Percentiles rank a stretch among this genome's conserved stretches.
Conservation (phyloP, 495 filamentous ascomycete species). For the Hypoxylon trugodes region DNA sequence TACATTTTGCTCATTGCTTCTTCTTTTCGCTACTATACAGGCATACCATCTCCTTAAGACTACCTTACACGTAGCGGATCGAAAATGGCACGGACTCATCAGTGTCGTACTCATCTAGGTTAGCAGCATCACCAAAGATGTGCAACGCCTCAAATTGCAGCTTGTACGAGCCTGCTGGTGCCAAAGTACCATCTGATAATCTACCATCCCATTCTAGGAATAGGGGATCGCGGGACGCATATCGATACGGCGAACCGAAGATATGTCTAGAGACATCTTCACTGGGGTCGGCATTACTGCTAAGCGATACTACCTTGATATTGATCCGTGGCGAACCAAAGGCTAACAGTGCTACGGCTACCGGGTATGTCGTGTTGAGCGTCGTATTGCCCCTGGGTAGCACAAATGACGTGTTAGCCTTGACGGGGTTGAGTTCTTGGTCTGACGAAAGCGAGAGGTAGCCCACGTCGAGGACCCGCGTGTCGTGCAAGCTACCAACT, state of each 20-base stretch:
- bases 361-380: conserved; percentile 41
- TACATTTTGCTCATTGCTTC: background rate
- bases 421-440: conserved; percentile 41
- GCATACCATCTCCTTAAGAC: too few species aligned
- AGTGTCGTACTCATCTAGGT: conserved; percentile 48
- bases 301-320: conserved; percentile 52
- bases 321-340: conserved; percentile 57
- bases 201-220: conserved; percentile 51
- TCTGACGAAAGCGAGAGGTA: conserved; percentile 48
- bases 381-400: conserved; percentile 47
- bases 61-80: conserved; percentile 43
- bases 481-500: conserved; percentile 53
- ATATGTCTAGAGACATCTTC: conserved; percentile 50
- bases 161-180: conserved; percentile 56
- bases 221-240: conserved; percentile 49
- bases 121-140: conserved; percentile 51
- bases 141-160: conserved; percentile 53
- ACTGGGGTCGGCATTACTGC: conserved; percentile 35
- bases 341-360: conserved; percentile 46
- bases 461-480: conserved; percentile 48
- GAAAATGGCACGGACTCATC: conserved; percentile 49
- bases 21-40: conserved; percentile 7
- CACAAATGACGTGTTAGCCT: conserved; percentile 50
- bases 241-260: conserved; percentile 52
- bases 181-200: conserved; percentile 52